Evolutionary conservation across 495 filamentous ascomycete species (phyloP).

Genomic region (Podospora fimiseda): DNA sequence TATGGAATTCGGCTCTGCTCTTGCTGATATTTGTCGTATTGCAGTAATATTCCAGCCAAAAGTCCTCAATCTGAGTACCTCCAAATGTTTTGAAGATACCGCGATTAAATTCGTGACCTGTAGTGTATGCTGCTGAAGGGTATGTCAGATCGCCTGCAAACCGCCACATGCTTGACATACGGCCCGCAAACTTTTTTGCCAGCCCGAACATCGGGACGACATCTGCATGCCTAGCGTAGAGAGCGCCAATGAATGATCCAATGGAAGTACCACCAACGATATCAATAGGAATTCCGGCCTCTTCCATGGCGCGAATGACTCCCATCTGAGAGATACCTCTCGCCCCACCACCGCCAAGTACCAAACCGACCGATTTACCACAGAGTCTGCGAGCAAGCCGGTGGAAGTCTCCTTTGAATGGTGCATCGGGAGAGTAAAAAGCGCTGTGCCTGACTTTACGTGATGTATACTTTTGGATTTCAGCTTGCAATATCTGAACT

Average conservation of each 20-base stretch:
- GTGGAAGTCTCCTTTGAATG: constrained; percentile 96
- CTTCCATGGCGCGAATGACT: constrained; percentile 90
- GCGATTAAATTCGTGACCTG: constrained; percentile 97
- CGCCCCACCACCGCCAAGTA: constrained; percentile 89
- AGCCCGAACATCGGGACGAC: constrained; percentile 94
- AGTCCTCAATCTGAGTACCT: constrained; percentile 94
- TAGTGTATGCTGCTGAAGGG: constrained; percentile 90
- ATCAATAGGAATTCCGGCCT: constrained; percentile 93
- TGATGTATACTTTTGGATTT: constrained; percentile 96
- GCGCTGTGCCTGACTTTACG: constrained; percentile 77
- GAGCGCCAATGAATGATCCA: constrained; percentile 90
- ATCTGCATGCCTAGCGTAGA: constrained; percentile 95
- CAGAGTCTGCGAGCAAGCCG: constrained; percentile 84
- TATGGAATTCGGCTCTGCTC: constrained; percentile 82
- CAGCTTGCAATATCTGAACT: constrained; percentile 90
- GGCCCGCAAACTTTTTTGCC: constrained; percentile 92
- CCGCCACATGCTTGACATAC: constrained; percentile 96
- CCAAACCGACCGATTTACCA: constrained; percentile 89
- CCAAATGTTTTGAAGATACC: constrained; percentile 99
- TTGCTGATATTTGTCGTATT: constrained; percentile 98
- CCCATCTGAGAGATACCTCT: constrained; percentile 87
- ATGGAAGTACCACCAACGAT: constrained; percentile 96
- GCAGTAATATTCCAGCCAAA: constrained; percentile 98
- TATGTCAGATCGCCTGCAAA: constrained; percentile 95
- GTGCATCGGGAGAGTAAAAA: constrained; percentile 81